A percentile compares a stretch with the other conserved stretches of the same genome.
Evolutionary conservation across 805 yeast species (phyloP).

Genomic region (Candida vartiovaarae): DNA sequence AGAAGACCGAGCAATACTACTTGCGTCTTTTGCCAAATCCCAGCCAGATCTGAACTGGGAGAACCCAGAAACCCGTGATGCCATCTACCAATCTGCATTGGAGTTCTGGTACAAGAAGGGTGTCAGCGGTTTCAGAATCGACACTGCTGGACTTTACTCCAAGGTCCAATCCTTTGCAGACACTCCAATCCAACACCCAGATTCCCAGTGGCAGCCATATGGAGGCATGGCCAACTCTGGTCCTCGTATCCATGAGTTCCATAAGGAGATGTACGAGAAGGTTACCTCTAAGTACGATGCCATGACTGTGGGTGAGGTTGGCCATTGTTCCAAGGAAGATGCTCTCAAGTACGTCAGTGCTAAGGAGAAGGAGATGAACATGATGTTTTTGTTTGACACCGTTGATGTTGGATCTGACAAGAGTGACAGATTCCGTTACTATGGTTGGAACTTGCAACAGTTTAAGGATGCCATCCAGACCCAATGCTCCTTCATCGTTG

Average conservation of each 20-base stretch:
- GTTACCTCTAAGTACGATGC: conserved; percentile 40
- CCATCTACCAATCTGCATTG: conserved; percentile 39
- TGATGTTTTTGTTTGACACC: conserved; percentile 32
- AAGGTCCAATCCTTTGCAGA: conserved; percentile 40
- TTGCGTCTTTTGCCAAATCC: conserved; percentile 43
- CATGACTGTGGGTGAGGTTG: conserved; percentile 54
- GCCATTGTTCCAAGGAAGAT: conserved; percentile 34
- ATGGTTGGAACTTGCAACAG: conserved; percentile 30
- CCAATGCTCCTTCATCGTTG: conserved; percentile 34
- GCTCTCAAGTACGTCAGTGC: conserved; percentile 36
- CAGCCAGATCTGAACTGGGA: conserved; percentile 65
- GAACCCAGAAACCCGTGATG: conserved; percentile 26
- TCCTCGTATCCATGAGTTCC: conserved; percentile 52
- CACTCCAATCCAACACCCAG: conserved; percentile 40
- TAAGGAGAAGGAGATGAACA: conserved; percentile 31
- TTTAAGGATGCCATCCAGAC: conserved; percentile 34
- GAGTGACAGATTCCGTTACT: conserved; percentile 29
- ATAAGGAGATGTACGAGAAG: conserved; percentile 40
- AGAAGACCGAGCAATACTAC: conserved; percentile 46
- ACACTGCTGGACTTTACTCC: conserved; percentile 46
- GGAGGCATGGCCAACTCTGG: conserved; percentile 38
- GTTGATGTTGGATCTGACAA: conserved; percentile 32
- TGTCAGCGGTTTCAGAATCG: conserved; percentile 54
- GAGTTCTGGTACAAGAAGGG: conserved; percentile 50
- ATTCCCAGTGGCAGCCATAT: conserved; percentile 34